A percentile compares a stretch with the other conserved stretches of the same genome.
phyloP scores from a whole-genome alignment of 768 basidiomycete genomes.

The Podaxis pistillaris region DNA sequence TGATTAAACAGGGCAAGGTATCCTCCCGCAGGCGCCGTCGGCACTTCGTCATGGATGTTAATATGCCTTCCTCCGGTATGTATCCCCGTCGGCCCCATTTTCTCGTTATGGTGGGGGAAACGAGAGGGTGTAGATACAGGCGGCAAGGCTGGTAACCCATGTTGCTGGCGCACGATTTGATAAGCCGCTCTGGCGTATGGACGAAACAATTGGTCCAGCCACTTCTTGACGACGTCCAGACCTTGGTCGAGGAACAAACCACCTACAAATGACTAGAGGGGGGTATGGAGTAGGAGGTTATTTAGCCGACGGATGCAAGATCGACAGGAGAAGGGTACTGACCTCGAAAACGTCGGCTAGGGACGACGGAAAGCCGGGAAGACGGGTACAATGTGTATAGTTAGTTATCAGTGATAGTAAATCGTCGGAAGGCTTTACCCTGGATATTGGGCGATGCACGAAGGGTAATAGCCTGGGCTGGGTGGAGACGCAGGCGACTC shows the following conservation, averaged over 20 bases:
- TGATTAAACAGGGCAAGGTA: constrained; percentile 84
- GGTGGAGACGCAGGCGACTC: constrained; percentile 60
- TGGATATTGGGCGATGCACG: constrained; percentile 69
- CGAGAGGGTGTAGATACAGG: constrained; percentile 6
- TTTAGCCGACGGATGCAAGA: constrained; percentile 4
- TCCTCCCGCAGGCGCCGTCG: constrained; percentile 40
- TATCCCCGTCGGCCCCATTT: not conserved
- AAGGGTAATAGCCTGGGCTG: constrained; percentile 70
- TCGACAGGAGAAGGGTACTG: constrained; percentile 17
- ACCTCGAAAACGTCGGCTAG: constrained; percentile 82
- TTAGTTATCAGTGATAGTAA: constrained; percentile 6
- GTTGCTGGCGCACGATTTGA: constrained; percentile 57
- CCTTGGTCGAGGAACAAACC: constrained; percentile 74
- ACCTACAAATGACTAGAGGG: constrained; percentile 71
- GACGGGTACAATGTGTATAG: not conserved
- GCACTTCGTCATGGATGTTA: constrained; percentile 1
- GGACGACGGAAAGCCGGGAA: not conserved
- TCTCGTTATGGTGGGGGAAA: constrained; percentile 7
- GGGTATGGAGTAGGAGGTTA: not conserved
- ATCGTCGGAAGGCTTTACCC: constrained; percentile 41
- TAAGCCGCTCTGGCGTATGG: constrained; percentile 69
- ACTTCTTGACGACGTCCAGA: constrained; percentile 48
- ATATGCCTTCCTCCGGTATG: not conserved
- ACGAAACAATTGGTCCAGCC: constrained; percentile 61
- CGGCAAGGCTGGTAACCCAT: constrained; percentile 56